phyloP scores from a whole-genome alignment of 148 eudicot genomes.

The Fagopyrum homotropicum region DNA sequence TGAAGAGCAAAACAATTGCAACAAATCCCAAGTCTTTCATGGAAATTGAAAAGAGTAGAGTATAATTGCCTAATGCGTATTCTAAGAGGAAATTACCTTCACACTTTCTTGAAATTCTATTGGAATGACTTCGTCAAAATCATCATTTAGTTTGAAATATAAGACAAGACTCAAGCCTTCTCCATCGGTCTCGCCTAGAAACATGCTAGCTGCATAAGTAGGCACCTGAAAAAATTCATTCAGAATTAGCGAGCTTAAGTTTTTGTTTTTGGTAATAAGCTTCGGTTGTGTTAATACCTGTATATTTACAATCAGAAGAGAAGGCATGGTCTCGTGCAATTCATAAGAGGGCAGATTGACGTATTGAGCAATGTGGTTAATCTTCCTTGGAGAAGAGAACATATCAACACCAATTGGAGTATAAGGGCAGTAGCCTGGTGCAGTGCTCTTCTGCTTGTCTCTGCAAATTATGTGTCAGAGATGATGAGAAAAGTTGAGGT shows the following conservation, averaged over 20 bases:
- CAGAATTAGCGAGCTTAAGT: background rate
- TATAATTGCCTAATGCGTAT: background rate
- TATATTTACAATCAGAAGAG: slow-evolving; percentile 65
- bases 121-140: slow-evolving; percentile 47
- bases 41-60: background rate
- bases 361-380: slow-evolving; percentile 69
- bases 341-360: slow-evolving; percentile 55
- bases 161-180: slow-evolving; percentile 78
- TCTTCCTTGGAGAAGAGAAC: slow-evolving; percentile 54
- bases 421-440: slow-evolving; percentile 64
- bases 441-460: slow-evolving; percentile 57
- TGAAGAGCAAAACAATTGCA: slow-evolving; percentile 11
- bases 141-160: slow-evolving; percentile 67
- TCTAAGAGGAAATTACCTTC: slow-evolving; percentile 37
- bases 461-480: slow-evolving; percentile 29
- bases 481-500: background rate
- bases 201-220: slow-evolving; percentile 66
- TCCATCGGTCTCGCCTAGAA: slow-evolving; percentile 61
- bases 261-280: background rate
- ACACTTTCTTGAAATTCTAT: slow-evolving; percentile 49
- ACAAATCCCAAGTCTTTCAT: background rate
- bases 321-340: slow-evolving; percentile 46
- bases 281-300: slow-evolving; percentile 40
- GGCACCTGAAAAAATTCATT: slow-evolving; percentile 47
- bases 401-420: slow-evolving; percentile 68